Conservation (phyloP, 2,329 filamentous ascomycete genomes). For the Acrodontium crateriforme region DNA sequence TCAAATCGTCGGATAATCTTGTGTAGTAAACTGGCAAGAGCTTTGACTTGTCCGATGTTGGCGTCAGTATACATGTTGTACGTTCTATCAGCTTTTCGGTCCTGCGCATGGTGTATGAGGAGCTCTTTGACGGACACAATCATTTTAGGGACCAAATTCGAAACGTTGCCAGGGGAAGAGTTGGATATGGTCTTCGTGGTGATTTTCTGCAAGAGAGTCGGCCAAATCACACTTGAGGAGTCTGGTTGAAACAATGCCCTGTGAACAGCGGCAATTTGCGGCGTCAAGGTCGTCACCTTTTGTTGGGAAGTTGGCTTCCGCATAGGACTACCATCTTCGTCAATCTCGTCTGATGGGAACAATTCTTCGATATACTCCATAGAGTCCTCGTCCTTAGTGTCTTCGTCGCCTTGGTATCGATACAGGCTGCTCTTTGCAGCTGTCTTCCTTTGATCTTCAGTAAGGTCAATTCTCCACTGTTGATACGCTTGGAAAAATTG, state of each 20-base stretch:
- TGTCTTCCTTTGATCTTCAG: conserved; percentile 61
- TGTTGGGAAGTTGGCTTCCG: background rate
- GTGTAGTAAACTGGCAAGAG: conserved; percentile 55
- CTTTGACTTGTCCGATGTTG: conserved; percentile 63
- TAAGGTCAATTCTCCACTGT: conserved; percentile 66
- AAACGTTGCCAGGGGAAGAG: too few relatives aligned
- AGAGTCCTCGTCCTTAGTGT: conserved; percentile 62
- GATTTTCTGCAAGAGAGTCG: background rate
- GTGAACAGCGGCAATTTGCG: background rate
- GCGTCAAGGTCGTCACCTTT: conserved; percentile 1
- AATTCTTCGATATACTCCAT: conserved; percentile 63
- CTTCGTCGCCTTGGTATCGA: conserved; percentile 63
- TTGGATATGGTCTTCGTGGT: background rate
- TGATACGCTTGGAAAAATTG: conserved; percentile 61
- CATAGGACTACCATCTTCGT: conserved; percentile 26
- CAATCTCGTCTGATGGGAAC: conserved; percentile 70
- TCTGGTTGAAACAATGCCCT: background rate
- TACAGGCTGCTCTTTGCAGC: conserved; percentile 66
- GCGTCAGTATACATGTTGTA: conserved; percentile 87
- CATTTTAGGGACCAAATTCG: background rate
- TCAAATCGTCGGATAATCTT: conserved; percentile 59
- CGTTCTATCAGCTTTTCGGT: conserved; percentile 21
- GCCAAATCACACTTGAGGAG: background rate
- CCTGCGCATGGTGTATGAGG: too few relatives aligned
- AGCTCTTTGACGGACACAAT: background rate